Base-by-base conservation (phyloP, 352 stramenopile species). In the Halophytophthora polymorphica region DNA sequence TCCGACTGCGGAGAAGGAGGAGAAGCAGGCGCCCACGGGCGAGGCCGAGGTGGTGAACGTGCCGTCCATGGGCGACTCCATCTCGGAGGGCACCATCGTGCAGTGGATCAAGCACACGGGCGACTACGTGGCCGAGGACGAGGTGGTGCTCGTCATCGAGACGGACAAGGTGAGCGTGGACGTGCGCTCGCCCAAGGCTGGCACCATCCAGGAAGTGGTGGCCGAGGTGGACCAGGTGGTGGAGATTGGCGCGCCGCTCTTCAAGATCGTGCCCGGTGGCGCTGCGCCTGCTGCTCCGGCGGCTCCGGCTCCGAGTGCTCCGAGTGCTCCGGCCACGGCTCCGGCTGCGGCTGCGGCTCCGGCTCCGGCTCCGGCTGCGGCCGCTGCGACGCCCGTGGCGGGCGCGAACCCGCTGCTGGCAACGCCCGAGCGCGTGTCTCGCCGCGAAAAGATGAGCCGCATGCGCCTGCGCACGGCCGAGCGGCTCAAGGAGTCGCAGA, bases 401-500 rank as follows among this genome's bases (percentile, higher is more conserved):
- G 63, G 58, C 41, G 60, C 59, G 40, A 75, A 76, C 51, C 79
- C 79, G 37, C 53, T 90, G 46, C 57, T 82, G 42, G 66, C 71
- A 19, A 71, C 69, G 19, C 52, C 72, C 0, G 65, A 83, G 35
- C 83, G 83, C 44, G 58, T 53, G 5, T 71, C 67, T 62, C 79
- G 71, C 61, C 76, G 78, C n/a, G 96, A 98, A 37, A 99, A 99
- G 85, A 99, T 99, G 95, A 98, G 86, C 61, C 92, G 96, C 50
- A 99, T 99, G 96, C 92, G 97, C 46, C 77, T 98, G 65, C 93
- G 95, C 45, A 98, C 98, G 49, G 96, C 97, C 18, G 76, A 97
- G 53, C 88, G 97, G 25, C 81, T 99, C 28, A 99, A 99, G 73
- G 96, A 98, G 61, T 97, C 95, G 45, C 96, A 99, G 80, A 99